Conservation (phyloP, 345 rosid species). For the Aurinia saxatilis region DNA sequence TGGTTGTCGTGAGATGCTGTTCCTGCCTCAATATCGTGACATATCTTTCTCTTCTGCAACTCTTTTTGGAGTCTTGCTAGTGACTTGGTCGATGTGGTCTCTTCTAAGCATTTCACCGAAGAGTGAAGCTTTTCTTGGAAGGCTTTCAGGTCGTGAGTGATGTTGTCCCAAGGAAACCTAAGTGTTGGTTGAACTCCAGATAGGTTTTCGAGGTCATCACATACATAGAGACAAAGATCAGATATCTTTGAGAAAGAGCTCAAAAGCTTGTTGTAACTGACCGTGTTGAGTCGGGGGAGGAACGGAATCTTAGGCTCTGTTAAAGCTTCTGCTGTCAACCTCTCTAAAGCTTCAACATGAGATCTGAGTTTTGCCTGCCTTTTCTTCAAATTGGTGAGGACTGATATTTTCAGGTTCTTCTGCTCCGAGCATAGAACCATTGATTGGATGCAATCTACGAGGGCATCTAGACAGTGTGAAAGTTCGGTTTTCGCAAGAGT, state of each 20-base stretch:
- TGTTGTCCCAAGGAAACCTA: slow-evolving; percentile 29
- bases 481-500: slow-evolving; percentile 47
- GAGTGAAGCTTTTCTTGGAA: slow-evolving; percentile 34
- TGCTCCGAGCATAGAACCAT: slow-evolving; percentile 22
- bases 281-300: slow-evolving; percentile 37
- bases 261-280: slow-evolving; percentile 34
- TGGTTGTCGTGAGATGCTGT: slow-evolving; percentile 23
- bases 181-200: slow-evolving; percentile 20
- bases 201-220: slow-evolving; percentile 29
- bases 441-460: slow-evolving; percentile 24
- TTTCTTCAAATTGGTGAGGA: slow-evolving; percentile 15
- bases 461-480: slow-evolving; percentile 25
- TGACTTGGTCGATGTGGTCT: slow-evolving; percentile 28
- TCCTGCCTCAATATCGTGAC: slow-evolving; percentile 49
- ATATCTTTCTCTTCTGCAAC: slow-evolving; percentile 31
- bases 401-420: slow-evolving; percentile 24
- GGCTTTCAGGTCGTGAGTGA: slow-evolving; percentile 33
- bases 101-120: slow-evolving; percentile 39
- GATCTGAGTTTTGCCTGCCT: slow-evolving; percentile 33
- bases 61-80: slow-evolving; percentile 21
- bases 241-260: slow-evolving; percentile 35
- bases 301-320: slow-evolving; percentile 54
- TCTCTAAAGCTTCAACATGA: slow-evolving; percentile 28
- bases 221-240: slow-evolving; percentile 39
- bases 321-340: slow-evolving; percentile 39